Evolutionary conservation across 352 stramenopile genomes (phyloP).

Genomic region (Phytophthora agathidicida): DNA sequence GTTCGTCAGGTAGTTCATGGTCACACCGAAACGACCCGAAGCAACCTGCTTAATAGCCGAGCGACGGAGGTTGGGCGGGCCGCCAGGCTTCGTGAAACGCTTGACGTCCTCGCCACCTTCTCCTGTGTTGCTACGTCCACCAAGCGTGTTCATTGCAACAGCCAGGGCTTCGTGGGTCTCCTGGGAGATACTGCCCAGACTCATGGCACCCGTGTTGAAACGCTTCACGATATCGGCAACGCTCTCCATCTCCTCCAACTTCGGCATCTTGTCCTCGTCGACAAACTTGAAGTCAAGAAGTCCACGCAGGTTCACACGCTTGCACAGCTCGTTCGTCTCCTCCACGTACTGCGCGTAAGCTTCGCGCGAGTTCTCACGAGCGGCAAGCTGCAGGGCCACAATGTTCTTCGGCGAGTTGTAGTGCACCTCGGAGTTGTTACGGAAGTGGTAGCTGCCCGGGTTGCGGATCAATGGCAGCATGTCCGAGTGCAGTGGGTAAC

Average conservation of each 20-base stretch:
- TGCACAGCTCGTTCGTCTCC: constrained; percentile 87
- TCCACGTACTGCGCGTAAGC: constrained; percentile 94
- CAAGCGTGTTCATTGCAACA: constrained; percentile 95
- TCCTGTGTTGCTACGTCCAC: constrained; percentile 95
- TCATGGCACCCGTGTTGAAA: constrained; percentile 97
- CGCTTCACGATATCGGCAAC: constrained; percentile 95
- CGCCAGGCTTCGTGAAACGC: constrained; percentile 61
- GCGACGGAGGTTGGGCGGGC: constrained; percentile 61
- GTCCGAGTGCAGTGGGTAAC: constrained; percentile 82
- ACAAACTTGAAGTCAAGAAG: constrained; percentile 96
- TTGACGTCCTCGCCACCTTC: constrained; percentile 95
- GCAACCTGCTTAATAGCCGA: constrained; percentile 97
- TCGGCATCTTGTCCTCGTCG: constrained; percentile 83
- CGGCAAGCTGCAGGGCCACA: constrained; percentile 94
- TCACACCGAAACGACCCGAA: constrained; percentile 96
- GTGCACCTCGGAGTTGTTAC: constrained; percentile 94
- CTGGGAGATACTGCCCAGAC: constrained; percentile 94
- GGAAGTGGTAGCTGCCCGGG: constrained; percentile 96
- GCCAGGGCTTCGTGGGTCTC: constrained; percentile 96
- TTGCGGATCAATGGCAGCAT: constrained; percentile 92
- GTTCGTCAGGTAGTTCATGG: constrained; percentile 97
- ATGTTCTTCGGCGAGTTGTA: constrained; percentile 97
- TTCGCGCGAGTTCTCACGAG: constrained; percentile 92
- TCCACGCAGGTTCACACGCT: constrained; percentile 93
- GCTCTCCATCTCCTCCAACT: constrained; percentile 94